Conservation (phyloP, 257 asterid species). For the Rehmannia glutinosa region DNA sequence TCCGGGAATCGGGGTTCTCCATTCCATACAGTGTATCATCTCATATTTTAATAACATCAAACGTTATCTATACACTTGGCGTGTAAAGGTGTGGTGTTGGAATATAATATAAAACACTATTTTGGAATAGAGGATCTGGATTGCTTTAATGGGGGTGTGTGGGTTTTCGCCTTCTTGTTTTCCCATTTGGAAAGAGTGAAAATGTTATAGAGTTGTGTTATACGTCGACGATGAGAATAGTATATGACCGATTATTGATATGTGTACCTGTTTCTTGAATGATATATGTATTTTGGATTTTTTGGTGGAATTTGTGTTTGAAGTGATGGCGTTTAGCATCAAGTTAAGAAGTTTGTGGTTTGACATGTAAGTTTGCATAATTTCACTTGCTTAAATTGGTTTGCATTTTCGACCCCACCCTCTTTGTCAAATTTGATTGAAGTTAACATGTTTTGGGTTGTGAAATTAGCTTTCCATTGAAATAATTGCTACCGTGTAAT, state of each 20-base stretch:
- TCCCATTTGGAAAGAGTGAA: background rate
- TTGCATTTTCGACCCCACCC: background rate
- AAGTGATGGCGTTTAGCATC: background rate
- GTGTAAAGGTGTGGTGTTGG: too few relatives aligned
- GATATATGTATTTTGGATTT: background rate
- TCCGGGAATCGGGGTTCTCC: too few relatives aligned
- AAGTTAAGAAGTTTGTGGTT: background rate
- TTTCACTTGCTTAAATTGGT: background rate
- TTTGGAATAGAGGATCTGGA: too few relatives aligned
- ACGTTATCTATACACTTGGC: too few relatives aligned
- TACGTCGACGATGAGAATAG: conserved; percentile 10
- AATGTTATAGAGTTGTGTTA: conserved; percentile 1
- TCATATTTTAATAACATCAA: too few relatives aligned
- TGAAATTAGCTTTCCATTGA: background rate
- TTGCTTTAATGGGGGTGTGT: background rate
- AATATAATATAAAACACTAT: too few relatives aligned
- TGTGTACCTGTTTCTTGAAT: conserved; percentile 8
- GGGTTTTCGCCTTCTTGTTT: background rate
- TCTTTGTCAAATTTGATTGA: background rate
- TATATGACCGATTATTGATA: conserved; percentile 5
- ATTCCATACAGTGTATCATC: too few relatives aligned
- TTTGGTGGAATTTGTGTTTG: background rate
- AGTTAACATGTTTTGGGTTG: background rate
- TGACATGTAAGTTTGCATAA: background rate
- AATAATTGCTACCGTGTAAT: too few relatives aligned